Evolutionary conservation across 768 basidiomycete genomes (phyloP).

Genomic region (Kwoniella dejecticola): DNA sequence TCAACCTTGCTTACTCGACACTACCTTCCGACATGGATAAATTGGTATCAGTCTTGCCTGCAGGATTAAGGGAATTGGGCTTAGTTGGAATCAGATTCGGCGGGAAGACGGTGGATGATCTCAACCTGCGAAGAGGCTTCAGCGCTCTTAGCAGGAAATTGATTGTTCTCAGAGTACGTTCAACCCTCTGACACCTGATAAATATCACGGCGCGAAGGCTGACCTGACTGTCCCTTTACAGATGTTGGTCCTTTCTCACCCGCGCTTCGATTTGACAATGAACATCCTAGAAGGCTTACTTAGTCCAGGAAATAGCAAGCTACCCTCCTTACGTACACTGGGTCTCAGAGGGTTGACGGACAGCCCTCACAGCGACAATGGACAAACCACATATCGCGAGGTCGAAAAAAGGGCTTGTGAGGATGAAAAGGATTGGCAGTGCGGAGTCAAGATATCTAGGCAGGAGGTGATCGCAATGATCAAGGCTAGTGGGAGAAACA

Average conservation of each 20-base stretch:
- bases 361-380: no score
- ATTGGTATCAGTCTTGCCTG: conserved; percentile 25
- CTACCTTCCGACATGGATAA: conserved; percentile 27
- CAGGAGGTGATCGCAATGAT: conserved; percentile 9
- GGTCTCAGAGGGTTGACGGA: conserved; percentile 17
- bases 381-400: not conserved
- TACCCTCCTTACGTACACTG: conserved; percentile 20
- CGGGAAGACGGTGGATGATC: conserved; percentile 1
- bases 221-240: not conserved
- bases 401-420: not conserved
- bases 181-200: not conserved
- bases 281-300: conserved; percentile 8
- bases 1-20: conserved; percentile 35
- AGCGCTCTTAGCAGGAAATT: conserved; percentile 28
- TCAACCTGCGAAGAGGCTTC: conserved; percentile 24
- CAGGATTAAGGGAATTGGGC: conserved; percentile 27
- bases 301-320: conserved; percentile 1
- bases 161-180: conserved; percentile 31
- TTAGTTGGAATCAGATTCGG: conserved; percentile 21
- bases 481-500: conserved; percentile 11
- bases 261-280: conserved; percentile 9
- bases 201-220: not conserved
- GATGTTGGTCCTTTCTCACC: conserved; percentile 29
- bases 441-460: not conserved
- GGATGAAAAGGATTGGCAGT: not conserved